Evolutionary conservation across 73 alveolate genomes (phyloP), one percentile per base, ranked within the genome.

Genomic region (Tetrahymena borealis): DNA sequence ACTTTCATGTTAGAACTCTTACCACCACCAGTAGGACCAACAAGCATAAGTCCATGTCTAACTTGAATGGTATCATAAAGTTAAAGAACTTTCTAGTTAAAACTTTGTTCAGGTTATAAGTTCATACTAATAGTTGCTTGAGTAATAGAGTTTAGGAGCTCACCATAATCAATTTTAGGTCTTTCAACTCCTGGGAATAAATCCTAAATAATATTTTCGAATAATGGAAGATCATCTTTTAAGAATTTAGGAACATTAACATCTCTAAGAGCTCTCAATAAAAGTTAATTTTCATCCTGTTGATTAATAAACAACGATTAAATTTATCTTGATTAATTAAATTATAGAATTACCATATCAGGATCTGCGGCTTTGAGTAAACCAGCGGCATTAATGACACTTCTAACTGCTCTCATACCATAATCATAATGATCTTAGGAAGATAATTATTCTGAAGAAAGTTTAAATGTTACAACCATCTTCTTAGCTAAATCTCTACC

Each of bases 11-110:
- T 99, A 78, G 99, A 94, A 31, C 99, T 99, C 97, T 99, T 99
- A 90, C 99, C 99, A 78, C 99, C 99, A 5, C 99, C 99, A 32
- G 99, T 99, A 28, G 99, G 99, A 5, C 99, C 99, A 24, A 99
- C 99, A 39, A 99, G 93, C 99, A 99, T 99, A 93, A 99, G 98
- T 37, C 99, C 99, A 94, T 99, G 99, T 43, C 99, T 96, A 40
- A 99, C 99, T 95, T 98, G 96, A 16, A 96, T 96, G 78, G 99
- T 98, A 93, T 98, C 99, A 95, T 98, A 98, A 78, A 99, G 98
- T 95, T 99, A 98, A 90, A 98, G 95, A 91, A 98, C 97, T 96
- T 99, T 99, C 93, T 94, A 96, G 40, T 98, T 97, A 97, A 99
- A 99, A 78, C 91, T 95, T 38, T 98, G 98, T 90, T 94, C 98